Base-by-base conservation (phyloP, 495 filamentous ascomycete species). In the Amphirosellinia nigrospora region DNA sequence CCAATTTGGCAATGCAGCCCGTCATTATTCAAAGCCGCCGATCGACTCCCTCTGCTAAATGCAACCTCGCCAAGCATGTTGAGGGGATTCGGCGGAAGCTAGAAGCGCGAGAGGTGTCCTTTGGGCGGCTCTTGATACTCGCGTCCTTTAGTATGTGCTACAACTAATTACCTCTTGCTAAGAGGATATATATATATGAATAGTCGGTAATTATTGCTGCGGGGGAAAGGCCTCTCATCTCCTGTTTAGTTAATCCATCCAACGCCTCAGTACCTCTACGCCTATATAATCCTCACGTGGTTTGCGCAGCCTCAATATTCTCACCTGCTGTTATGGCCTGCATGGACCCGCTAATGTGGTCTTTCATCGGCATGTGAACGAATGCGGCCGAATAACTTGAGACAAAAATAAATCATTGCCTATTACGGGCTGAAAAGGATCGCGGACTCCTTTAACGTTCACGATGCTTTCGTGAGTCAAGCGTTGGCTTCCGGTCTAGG, bases 1-100 rank as follows among this genome's bases (percentile, higher is more conserved):
- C 74, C 74, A 73, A 76, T 73, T 76, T 77, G 73, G 75, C 64
- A 63, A 71, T 73, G 68, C 68, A 75, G 72, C 72, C 72, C 70
- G 73, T 77, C 73, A 74, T 77, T 75, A 74, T 70, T 46, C 63
- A 52, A 70, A 66, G 65, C 67, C 70, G 58, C 73, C 70, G 74
- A 75, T 75, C 74, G 64, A 58, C 50, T 36, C 66, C 52, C 66
- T 46, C 50, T 66, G 69, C 62, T 69, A 71, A 73, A 69, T 67
- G 71, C 50, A 76, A 71, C 68, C 70, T 66, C 67, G 61, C 61
- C 61, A 64, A 50, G 61, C 30, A 6, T 23, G 41, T 64, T n/a
- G 63, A 65, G 32, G 30, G 46, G 26, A 52, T 58, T 66, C 64
- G 11, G 50, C 64, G 50, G 64, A 43, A 43, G 38, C 43, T 32